Evolutionary conservation across 352 stramenopile genomes (phyloP), one percentile per base, ranked within the genome.

Genomic region (Thalassiosira oceanica): DNA sequence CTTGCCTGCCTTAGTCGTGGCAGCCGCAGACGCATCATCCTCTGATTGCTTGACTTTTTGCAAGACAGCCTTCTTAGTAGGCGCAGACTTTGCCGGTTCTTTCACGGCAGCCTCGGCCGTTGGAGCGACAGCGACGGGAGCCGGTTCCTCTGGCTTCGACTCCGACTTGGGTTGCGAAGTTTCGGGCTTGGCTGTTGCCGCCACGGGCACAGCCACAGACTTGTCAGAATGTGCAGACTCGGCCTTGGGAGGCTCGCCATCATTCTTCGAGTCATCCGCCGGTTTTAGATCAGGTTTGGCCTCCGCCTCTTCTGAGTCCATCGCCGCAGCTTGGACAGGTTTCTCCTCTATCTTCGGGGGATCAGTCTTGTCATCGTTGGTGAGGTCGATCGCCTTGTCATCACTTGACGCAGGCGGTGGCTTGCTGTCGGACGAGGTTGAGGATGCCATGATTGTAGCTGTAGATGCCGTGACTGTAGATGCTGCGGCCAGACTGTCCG

Each of bases 1-100:
- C 51, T 41, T 31, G 39, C n/a, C 54, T 74, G 27, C 20, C 28
- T 36, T 42, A n/a, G 16, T 48, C 31, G 15, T 4, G 5, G 35
- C 26, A 36, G 44, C 28, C 15, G 26, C 27, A 41, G 15, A 68
- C 10, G 18, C 16, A 10, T 21, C 35, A 13, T 10, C 52, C 29
- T 2, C 15, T 42, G 37, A 24, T 35, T 58, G n/a, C n/a, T n/a
- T n/a, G n/a, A n/a, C n/a, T n/a, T n/a, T n/a, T n/a, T n/a, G n/a
- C n/a, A n/a, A n/a, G n/a, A n/a, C 28, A 31, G 50, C 5, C 16
- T 20, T 6, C 6, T 1, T n/a, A 44, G 20, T 15, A 11, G 36
- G 13, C 55, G 35, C n/a, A 41, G n/a, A 24, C 31, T 11, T 51
- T 27, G 21, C 0, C 11, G 18, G 23, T 41, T 46, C 10, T 42